A percentile compares a stretch with the other conserved stretches of the same genome.
Conservation (phyloP, 306 rosid species). For the Elaeagnus macrophylla region DNA sequence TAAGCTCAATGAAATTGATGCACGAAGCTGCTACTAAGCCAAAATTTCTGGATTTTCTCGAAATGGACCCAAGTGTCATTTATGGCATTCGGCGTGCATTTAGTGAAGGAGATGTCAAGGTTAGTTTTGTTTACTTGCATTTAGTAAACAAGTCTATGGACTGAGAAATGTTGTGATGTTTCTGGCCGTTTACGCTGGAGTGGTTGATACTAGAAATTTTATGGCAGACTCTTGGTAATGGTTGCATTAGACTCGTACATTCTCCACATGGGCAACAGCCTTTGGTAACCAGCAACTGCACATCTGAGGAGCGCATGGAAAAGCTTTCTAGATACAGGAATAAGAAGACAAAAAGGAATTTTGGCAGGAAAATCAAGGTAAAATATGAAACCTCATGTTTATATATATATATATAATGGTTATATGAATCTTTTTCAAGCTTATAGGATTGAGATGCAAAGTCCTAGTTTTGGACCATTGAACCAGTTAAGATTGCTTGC, state of each 20-base stretch:
- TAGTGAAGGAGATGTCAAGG: slow-evolving; percentile 98
- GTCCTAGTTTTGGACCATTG: not conserved
- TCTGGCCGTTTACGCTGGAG: slow-evolving; percentile 32
- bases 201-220: slow-evolving; percentile 45
- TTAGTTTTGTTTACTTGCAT: slow-evolving; percentile 22
- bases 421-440: not conserved
- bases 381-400: not conserved
- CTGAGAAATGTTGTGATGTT: slow-evolving; percentile 33
- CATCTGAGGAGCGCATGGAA: slow-evolving; percentile 68
- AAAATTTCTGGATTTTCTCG: slow-evolving; percentile 52
- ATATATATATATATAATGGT: not conserved
- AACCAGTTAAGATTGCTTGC: too few species aligned
- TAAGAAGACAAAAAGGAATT: slow-evolving; percentile 86
- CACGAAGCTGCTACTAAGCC: slow-evolving; percentile 52
- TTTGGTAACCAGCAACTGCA: slow-evolving; percentile 44
- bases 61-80: slow-evolving; percentile 49
- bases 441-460: not conserved
- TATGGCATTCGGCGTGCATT: slow-evolving; percentile 80
- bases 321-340: slow-evolving; percentile 91
- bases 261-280: slow-evolving; percentile 55
- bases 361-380: slow-evolving; percentile 99
- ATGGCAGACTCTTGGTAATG: slow-evolving; percentile 74
- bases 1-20: slow-evolving; percentile 77
- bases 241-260: slow-evolving; percentile 33
- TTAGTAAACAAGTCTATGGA: slow-evolving; percentile 15